Evolutionary conservation across 805 yeast genomes (phyloP), one percentile per base, ranked within the genome.

Genomic region (Yamadazyma takamatsuzukensis): DNA sequence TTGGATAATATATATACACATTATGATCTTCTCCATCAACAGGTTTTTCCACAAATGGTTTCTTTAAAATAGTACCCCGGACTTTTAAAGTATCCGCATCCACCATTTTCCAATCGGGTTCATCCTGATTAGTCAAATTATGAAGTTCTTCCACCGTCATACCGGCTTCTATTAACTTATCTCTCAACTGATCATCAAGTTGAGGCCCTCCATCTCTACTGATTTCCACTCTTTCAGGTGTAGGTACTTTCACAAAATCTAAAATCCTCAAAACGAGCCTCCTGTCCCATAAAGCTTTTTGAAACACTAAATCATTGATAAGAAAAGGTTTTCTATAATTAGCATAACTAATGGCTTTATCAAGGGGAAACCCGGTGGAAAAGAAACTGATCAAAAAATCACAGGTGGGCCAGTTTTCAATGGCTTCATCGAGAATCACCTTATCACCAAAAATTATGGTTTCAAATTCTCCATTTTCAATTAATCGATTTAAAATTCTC

Each of bases 21-120:
- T 93, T 93, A 60, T 93, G 99, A 59, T 93, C 96, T 61, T 93
- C 99, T 34, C 99, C 99, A 58, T 93, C 96, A 3, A 89, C 97
- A 1, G 99, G 99, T 48, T 93, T 93, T 57, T 93, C 99, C 21
- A 93, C 98, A 68, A 80, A 93, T 5, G 99, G 99, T 54, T 93
- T 93, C 25, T 68, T 70, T 64, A 93, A 64, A 6, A 66, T 64
- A 47, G 74, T 58, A 6, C 94, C 96, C 45, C 83, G 76, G 15
- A 84, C 93, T 39, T 72, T 73, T 27, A 83, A 65, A 2, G 96
- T 80, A 33, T 83, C 93, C 15, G 59, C 66, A 53, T 86, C 94
- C 17, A 83, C 61, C 97, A 93, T 87, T 44, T 71, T 71, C 90
- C 95, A 87, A 30, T 70, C 63, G 0, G 95, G 93, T 54, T 86